phyloP scores from a whole-genome alignment of 495 filamentous ascomycete species.

The Jackrogersella multiformis region DNA sequence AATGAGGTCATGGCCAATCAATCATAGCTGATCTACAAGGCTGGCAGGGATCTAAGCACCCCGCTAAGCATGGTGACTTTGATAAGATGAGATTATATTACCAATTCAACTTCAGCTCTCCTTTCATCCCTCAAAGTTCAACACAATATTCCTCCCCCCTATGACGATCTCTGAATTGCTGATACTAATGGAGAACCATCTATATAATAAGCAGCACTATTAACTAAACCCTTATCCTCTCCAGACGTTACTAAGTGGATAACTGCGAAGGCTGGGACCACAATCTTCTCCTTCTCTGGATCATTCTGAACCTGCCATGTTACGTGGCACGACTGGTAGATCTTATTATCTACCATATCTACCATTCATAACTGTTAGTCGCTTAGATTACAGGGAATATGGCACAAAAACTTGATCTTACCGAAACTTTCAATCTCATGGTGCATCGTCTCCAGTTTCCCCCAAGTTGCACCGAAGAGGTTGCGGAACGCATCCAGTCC shows the following conservation, averaged over 20 bases:
- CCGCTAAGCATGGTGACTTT: background rate
- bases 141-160: background rate
- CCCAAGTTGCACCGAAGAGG: conserved; percentile 33
- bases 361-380: background rate
- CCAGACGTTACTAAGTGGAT: conserved; percentile 28
- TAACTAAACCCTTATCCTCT: conserved; percentile 13
- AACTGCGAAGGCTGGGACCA: conserved; percentile 37
- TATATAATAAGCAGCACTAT: conserved; percentile 28
- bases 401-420: conserved; percentile 1
- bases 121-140: background rate
- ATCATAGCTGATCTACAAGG: background rate
- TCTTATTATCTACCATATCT: conserved; percentile 37
- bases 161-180: conserved; percentile 32
- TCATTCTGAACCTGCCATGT: conserved; percentile 42
- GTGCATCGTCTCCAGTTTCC: conserved; percentile 36
- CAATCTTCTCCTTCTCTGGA: conserved; percentile 39
- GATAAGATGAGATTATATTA: conserved; percentile 28
- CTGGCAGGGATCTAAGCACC: background rate
- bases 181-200: conserved; percentile 26
- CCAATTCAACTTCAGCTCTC: background rate
- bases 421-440: conserved; percentile 38
- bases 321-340: conserved; percentile 40
- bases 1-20: conserved; percentile 18
- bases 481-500: conserved; percentile 25
- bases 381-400: background rate